These are phyloP conservation scores for Dactylis glomerata DNA, from an alignment of 176 grass and related monocot genomes.

Conservation along the genomic window DNA sequence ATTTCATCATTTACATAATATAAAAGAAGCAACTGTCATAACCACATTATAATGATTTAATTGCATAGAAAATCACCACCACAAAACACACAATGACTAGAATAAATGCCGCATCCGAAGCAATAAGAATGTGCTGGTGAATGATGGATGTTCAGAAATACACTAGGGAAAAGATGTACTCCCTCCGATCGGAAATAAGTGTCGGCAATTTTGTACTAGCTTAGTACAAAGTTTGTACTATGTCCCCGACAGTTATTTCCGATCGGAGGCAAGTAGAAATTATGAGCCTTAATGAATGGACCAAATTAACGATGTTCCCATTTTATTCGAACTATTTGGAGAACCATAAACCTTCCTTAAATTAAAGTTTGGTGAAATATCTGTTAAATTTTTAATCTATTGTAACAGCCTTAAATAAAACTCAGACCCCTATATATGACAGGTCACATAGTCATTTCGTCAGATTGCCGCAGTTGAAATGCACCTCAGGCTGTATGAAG, in stretches of 20 bases:
- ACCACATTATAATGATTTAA: not conserved
- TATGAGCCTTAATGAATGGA: not conserved
- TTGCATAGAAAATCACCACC: not conserved
- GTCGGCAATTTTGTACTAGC: no score
- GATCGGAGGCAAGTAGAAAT: no score
- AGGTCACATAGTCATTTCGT: not conserved
- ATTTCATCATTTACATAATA: not conserved
- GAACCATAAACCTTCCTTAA: not conserved
- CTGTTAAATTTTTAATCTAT: not conserved
- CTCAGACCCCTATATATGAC: not conserved
- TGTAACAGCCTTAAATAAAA: not conserved
- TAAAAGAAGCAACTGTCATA: not conserved
- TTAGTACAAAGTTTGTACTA: no score
- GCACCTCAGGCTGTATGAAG: not conserved
- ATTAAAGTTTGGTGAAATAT: not conserved
- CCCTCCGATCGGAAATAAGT: no score
- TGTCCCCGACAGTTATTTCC: no score
- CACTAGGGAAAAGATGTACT: not conserved
- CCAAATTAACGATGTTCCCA: not conserved
- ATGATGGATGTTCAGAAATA: not conserved
- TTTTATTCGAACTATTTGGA: not conserved
- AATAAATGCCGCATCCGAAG: not conserved
- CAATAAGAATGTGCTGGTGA: not conserved
- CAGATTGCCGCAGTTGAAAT: not conserved
- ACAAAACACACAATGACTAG: not conserved